These are phyloP conservation scores for Rasamsonia emersonii DNA, from an alignment of 2,329 filamentous ascomycete species.

Conservation along the genomic window DNA sequence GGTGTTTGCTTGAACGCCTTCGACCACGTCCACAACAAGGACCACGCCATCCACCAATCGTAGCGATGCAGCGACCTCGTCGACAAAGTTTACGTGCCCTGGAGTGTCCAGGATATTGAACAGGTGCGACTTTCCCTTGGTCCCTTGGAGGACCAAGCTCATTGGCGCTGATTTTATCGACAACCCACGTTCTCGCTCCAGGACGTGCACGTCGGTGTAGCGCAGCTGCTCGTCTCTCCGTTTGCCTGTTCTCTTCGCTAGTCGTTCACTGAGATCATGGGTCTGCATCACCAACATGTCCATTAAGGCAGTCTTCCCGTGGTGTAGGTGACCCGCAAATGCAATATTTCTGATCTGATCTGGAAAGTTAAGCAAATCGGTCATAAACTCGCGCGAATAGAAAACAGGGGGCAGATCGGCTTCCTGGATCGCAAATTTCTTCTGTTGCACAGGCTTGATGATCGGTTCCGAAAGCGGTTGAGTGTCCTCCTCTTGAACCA, in stretches of 20 bases:
- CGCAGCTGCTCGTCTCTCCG: slow-evolving; percentile 81
- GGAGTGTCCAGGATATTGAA: slow-evolving; percentile 94
- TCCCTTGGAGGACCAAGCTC: slow-evolving; percentile 81
- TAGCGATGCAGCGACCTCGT: slow-evolving; percentile 84
- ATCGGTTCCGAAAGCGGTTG: slow-evolving; percentile 89
- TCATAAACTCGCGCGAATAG: slow-evolving; percentile 86
- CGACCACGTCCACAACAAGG: slow-evolving; percentile 88
- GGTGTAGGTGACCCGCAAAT: slow-evolving; percentile 84
- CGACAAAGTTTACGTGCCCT: slow-evolving; percentile 96
- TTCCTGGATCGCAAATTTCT: slow-evolving; percentile 94
- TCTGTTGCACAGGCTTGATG: slow-evolving; percentile 82
- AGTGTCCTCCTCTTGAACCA: slow-evolving; percentile 95
- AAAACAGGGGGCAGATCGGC: slow-evolving; percentile 79
- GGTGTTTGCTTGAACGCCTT: slow-evolving; percentile 97
- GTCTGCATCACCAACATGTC: slow-evolving; percentile 97
- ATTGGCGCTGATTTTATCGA: slow-evolving; percentile 92
- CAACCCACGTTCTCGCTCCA: slow-evolving; percentile 81
- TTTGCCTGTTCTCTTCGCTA: slow-evolving; percentile 73
- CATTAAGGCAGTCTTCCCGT: slow-evolving; percentile 97
- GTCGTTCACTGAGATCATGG: slow-evolving; percentile 70
- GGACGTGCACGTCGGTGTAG: slow-evolving; percentile 85
- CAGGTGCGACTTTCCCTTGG: slow-evolving; percentile 88
- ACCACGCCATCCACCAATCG: slow-evolving; percentile 87
- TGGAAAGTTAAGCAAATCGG: slow-evolving; percentile 91
- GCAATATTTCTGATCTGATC: slow-evolving; percentile 91